Base-by-base conservation (phyloP, 768 basidiomycete genomes). In the Hygrophorus russula region DNA sequence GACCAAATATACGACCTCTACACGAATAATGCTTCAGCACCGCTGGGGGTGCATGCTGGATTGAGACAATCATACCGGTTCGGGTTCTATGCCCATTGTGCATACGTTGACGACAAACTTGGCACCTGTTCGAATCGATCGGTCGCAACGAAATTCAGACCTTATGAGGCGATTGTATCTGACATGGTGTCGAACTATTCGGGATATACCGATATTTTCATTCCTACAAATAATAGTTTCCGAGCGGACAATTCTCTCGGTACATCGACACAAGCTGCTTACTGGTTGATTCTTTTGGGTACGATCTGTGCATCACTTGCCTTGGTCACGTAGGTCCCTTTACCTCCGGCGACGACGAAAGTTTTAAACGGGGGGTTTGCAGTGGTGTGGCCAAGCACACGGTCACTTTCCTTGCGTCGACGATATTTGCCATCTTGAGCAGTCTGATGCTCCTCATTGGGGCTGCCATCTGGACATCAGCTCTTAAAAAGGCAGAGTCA, bases 51-150 rank as follows among this genome's bases (percentile, higher is more conserved):
- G 38, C 54, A 65, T 36, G 63, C 66, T 11, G 87, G 87, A 14
- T 62, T 89, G 45, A 75, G 86, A 52, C 72, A 79, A 56, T 60
- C 68, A 46, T 90, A 90, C 63, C 65, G 76, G 46, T 89, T 82
- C 49, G 87, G 87, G n/a, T 65, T 90, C 18, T 90, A 89, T 62
- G 76, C 78, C 14, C 76, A 83, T 56, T 90, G 87, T 52, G 86
- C 71, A 52, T 88, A 80, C 52, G 64, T 81, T 51, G 72, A 77
- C 49, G 59, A 62, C 33, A 68, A 69, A 15, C 66, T 64, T 24
- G 86, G 85, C 19, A 70, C 61, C 39, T 89, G 87, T 20, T 70
- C 62, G 24, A 80, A 78, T 53, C 63, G 68, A 33, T 73, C 78
- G 27, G 58, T 71, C 24, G 83, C 74, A 37, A 62, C 67, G 49